Evolutionary conservation across 2,329 filamentous ascomycete species (phyloP).

Genomic region (Colletotrichum sp.): DNA sequence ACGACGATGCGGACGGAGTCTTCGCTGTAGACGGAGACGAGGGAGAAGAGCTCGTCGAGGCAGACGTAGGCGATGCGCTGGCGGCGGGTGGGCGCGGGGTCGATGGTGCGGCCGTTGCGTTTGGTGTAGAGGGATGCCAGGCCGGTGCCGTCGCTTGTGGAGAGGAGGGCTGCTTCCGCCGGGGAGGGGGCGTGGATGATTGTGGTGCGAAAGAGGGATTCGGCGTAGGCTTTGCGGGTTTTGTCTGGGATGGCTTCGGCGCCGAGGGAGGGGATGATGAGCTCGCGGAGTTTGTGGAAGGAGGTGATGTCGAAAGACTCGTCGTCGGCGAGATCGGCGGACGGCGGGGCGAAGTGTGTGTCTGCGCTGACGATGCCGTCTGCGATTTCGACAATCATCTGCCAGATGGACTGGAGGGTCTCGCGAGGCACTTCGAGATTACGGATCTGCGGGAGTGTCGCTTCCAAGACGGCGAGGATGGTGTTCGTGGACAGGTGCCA

Average conservation of each 20-base stretch:
- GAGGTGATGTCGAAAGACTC: conserved; percentile 82
- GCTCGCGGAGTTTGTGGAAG: conserved; percentile 70
- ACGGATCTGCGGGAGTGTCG: conserved; percentile 66
- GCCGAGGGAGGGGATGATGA: conserved; percentile 79
- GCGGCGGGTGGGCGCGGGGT: conserved; percentile 68
- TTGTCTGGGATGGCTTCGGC: conserved; percentile 67
- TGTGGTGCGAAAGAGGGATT: conserved; percentile 80
- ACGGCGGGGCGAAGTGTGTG: conserved; percentile 50
- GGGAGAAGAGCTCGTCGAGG: conserved; percentile 77
- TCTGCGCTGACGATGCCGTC: conserved; percentile 74
- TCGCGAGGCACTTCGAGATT: conserved; percentile 49
- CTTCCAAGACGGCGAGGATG: conserved; percentile 69
- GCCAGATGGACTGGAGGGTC: conserved; percentile 70
- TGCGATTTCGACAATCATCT: conserved; percentile 66
- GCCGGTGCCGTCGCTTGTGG: conserved; percentile 53
- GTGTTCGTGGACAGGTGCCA: conserved; percentile 84
- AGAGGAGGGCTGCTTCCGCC: conserved; percentile 60
- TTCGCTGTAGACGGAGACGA: conserved; percentile 61
- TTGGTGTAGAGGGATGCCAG: conserved; percentile 67
- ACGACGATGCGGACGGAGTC: conserved; percentile 41
- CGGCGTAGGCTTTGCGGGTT: conserved; percentile 72
- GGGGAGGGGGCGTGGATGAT: conserved; percentile 73
- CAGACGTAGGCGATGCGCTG: conserved; percentile 80
- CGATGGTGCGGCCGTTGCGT: conserved; percentile 75
- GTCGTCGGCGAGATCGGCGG: conserved; percentile 64